phyloP scores from a whole-genome alignment of 2,329 filamentous ascomycete species.

The Tolypocladium ophioglossoides region DNA sequence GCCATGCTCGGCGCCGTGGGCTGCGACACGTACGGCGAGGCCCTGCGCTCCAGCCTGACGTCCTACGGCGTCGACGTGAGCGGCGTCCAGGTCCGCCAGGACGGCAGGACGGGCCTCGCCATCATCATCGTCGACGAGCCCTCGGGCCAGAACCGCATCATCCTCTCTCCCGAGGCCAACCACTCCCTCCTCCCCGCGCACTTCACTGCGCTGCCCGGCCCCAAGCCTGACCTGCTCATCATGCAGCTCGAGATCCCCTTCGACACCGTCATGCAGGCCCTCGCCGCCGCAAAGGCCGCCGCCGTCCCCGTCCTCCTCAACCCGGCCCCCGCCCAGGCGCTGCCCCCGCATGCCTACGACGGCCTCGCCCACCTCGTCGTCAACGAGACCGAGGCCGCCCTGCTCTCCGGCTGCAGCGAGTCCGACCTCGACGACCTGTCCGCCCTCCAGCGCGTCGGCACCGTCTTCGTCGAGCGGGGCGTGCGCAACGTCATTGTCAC shows the following conservation, averaged over 20 bases:
- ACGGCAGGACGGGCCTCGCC: slow-evolving; percentile 55
- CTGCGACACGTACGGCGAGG: slow-evolving; percentile 51
- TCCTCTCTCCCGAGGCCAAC: slow-evolving; percentile 65
- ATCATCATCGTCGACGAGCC: slow-evolving; percentile 67
- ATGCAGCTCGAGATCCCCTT: slow-evolving; percentile 72
- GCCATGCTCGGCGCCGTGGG: slow-evolving; percentile 69
- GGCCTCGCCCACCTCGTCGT: slow-evolving; percentile 71
- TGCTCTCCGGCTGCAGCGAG: slow-evolving; percentile 50
- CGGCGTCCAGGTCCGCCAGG: slow-evolving; percentile 34
- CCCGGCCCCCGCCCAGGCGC: slow-evolving; percentile 62
- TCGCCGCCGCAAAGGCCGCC: slow-evolving; percentile 36
- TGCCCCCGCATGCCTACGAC: slow-evolving; percentile 56
- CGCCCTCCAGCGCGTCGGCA: slow-evolving; percentile 36
- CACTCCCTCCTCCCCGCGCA: slow-evolving; percentile 29
- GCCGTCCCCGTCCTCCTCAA: slow-evolving; percentile 65
- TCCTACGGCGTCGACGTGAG: slow-evolving; percentile 51
- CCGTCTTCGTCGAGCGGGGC: slow-evolving; percentile 55
- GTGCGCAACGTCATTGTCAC: slow-evolving; percentile 76
- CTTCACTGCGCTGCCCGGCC: slow-evolving; percentile 21
- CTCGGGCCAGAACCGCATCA: slow-evolving; percentile 66
- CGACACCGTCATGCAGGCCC: slow-evolving; percentile 50
- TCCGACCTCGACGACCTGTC: slow-evolving; percentile 34
- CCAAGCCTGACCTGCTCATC: slow-evolving; percentile 52
- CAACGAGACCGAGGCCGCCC: slow-evolving; percentile 81
- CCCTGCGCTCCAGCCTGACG: slow-evolving; percentile 47